phyloP scores from a whole-genome alignment of 495 filamentous ascomycete species.

The Podospora appendiculata region DNA sequence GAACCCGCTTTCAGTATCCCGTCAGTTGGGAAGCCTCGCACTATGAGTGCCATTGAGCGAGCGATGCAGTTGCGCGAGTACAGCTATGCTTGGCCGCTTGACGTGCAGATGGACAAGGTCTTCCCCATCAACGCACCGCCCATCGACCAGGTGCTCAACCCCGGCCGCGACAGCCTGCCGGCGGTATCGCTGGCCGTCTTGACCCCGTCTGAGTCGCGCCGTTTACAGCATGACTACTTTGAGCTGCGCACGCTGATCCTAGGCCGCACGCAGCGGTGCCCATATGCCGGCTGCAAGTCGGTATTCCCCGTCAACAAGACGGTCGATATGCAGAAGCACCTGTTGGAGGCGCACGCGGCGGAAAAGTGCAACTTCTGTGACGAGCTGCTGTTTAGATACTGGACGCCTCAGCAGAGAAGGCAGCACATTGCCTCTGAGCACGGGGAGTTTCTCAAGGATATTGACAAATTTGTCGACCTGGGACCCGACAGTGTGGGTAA shows the following conservation, averaged over 20 bases:
- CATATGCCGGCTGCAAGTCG: conserved; percentile 21
- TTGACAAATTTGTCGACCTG: too few relatives aligned
- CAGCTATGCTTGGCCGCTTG: conserved; percentile 15
- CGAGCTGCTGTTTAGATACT: conserved; percentile 16
- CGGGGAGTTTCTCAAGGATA: neutral
- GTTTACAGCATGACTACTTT: conserved; percentile 24
- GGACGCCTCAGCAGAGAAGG: conserved; percentile 8
- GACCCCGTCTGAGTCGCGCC: conserved; percentile 30
- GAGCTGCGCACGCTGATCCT: conserved; percentile 26
- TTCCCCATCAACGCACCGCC: conserved; percentile 28
- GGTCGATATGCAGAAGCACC: conserved; percentile 20
- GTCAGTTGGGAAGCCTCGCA: too few relatives aligned
- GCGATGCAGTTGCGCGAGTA: conserved; percentile 5
- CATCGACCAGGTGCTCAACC: conserved; percentile 25
- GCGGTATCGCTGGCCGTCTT: conserved; percentile 26
- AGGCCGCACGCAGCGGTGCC: conserved; percentile 24
- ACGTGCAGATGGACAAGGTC: conserved; percentile 5
- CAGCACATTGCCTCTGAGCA: conserved; percentile 13
- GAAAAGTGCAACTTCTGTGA: conserved; percentile 22
- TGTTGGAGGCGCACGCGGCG: conserved; percentile 18
- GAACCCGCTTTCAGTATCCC: neutral
- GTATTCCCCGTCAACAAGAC: conserved; percentile 17
- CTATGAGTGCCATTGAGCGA: neutral
- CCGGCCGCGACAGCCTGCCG: conserved; percentile 19
- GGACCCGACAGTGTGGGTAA: too few relatives aligned